A percentile compares a stretch with the other conserved stretches of the same genome.
phyloP scores from a whole-genome alignment of 2,329 filamentous ascomycete species.

The Colletotrichum sp. region DNA sequence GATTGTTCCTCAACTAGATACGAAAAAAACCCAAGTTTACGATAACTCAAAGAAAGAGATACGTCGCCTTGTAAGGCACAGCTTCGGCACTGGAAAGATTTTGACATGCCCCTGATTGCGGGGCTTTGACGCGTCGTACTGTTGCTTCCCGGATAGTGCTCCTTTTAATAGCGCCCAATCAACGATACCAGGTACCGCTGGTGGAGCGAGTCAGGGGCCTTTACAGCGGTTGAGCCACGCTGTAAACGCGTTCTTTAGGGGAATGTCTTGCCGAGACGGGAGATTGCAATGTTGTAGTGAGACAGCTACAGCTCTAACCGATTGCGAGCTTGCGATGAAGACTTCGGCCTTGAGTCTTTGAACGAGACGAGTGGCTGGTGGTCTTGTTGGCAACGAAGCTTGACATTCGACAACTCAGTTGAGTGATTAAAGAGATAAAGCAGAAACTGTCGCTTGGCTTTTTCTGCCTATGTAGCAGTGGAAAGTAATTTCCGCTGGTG shows the following conservation, averaged over 20 bases:
- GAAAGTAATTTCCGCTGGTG: not conserved
- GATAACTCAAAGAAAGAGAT: not conserved
- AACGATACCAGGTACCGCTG: not conserved
- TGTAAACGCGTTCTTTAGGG: not conserved
- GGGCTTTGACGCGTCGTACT: not conserved
- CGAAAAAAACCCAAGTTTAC: not conserved
- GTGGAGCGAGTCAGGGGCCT: not conserved
- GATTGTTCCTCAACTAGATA: not conserved
- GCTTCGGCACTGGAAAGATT: not conserved
- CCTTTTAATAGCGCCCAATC: not conserved
- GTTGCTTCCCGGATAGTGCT: not conserved
- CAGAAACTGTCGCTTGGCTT: not conserved
- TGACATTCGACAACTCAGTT: not conserved
- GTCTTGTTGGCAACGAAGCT: not conserved
- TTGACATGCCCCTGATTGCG: not conserved
- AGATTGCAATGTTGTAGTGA: not conserved
- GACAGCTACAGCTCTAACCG: not conserved
- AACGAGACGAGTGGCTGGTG: not conserved
- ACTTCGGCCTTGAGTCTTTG: not conserved
- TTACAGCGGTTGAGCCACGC: not conserved
- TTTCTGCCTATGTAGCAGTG: not conserved
- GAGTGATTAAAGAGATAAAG: not conserved
- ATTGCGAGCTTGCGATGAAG: not conserved
- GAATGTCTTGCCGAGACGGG: not conserved
- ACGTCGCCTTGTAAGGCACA: not conserved